Evolutionary conservation across 2,329 filamentous ascomycete species (phyloP).

Genomic region (Acephala macrosclerotiorum): DNA sequence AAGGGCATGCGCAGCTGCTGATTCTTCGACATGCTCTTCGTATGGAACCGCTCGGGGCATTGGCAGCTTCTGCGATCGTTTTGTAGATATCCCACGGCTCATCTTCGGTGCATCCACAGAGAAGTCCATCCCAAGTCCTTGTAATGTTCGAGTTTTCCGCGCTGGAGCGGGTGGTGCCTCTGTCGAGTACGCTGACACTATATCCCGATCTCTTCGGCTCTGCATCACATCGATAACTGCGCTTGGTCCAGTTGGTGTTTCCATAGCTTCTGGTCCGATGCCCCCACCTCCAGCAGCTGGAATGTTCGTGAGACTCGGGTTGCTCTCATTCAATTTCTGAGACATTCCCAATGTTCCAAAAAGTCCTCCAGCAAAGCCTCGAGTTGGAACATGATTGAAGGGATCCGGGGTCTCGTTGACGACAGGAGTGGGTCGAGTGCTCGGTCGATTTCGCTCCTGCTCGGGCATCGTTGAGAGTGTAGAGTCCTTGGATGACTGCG

Average conservation of each 20-base stretch:
- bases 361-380: constrained; percentile 40
- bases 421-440: constrained; percentile 34
- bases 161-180: constrained; percentile 57
- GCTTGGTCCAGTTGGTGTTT: constrained; percentile 66
- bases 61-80: constrained; percentile 41
- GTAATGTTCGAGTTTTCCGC: constrained; percentile 45
- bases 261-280: constrained; percentile 61
- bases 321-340: constrained; percentile 46
- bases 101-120: constrained; percentile 46
- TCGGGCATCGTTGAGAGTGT: constrained; percentile 31
- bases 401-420: constrained; percentile 43
- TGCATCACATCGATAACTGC: constrained; percentile 47
- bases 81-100: constrained; percentile 43
- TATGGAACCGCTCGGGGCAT: constrained; percentile 30
- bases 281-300: constrained; percentile 41
- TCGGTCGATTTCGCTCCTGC: constrained; percentile 38
- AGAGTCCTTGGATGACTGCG: constrained; percentile 35
- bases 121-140: constrained; percentile 45
- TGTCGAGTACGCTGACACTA: constrained; percentile 40
- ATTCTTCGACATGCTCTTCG: constrained; percentile 35
- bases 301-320: constrained; percentile 44
- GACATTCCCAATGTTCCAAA: constrained; percentile 42
- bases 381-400: constrained; percentile 43
- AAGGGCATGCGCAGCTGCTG: constrained; percentile 36
- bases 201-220: constrained; percentile 39